Evolutionary conservation across 2,329 filamentous ascomycete genomes (phyloP), one percentile per base, ranked within the genome.

Genomic region (Apiospora kogelbergensis): DNA sequence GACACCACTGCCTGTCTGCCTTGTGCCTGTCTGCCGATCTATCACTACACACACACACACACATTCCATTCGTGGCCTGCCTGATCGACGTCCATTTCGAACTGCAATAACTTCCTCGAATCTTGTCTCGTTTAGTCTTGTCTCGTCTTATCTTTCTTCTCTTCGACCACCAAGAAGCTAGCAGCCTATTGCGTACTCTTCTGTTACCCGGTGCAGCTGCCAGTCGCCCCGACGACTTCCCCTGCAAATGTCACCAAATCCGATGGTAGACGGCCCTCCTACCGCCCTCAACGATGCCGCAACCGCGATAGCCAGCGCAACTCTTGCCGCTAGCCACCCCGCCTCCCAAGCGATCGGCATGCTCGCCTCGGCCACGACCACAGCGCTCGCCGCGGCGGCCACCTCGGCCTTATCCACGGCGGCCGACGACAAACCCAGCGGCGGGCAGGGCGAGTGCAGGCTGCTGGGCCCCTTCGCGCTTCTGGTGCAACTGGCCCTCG

Each of bases 391-490:
- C n/a, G 48, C 64, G 6, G 46, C 64, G 9, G 46, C 68, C 3
- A 48, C 69, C 15, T 41, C 63, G 30, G 33, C 66, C 1, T 68
- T 74, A 45, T 67, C 76, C 10, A 74, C 75, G 72, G 20, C 75
- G 75, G 17, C 71, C 70, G 67, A 24, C 6, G 74, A 76, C 4
- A 81, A 81, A 67, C 42, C 65, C 10, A 81, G 79, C 66, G 84
- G 85, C 2, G 83, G 88, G 41, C 87, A 86, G 66, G 93, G 92
- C 74, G 93, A 97, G 81, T 99, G 96, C 80, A 88, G 91, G 73
- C 86, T 99, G 11, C 86, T 99, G 2, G 96, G 96, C 0, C 89
- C 95, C 4, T 99, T 98, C 78, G 95, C 96, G 15, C 87, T 99
- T 68, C 77, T 99, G 42, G 92, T 99, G 6, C 96, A 99, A 83